Evolutionary conservation across 1,284 basidiomycete genomes (phyloP).

Genomic region (Kwoniella shivajii): DNA sequence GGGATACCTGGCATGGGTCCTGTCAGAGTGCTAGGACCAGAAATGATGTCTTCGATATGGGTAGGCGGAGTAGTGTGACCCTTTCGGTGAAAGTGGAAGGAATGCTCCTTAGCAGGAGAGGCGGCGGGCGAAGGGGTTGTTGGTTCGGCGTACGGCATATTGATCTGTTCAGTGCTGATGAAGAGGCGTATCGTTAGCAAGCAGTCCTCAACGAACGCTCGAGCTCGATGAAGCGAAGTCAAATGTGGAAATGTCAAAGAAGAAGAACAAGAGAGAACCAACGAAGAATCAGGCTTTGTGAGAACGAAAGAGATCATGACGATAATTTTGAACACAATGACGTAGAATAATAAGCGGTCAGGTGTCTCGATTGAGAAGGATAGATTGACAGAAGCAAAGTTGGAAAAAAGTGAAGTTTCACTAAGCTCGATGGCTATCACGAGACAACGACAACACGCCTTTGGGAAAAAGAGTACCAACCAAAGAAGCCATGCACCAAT

Average conservation of each 20-base stretch:
- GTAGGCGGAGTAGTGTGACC: conserved; percentile 25
- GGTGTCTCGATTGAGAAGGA: not conserved
- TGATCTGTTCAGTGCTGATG: conserved; percentile 9
- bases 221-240: not conserved
- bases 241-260: not conserved
- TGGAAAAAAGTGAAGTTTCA: too few species aligned
- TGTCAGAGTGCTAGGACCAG: conserved; percentile 22
- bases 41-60: conserved; percentile 31
- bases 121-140: conserved; percentile 37
- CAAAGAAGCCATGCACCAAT: not conserved
- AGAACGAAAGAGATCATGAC: conserved; percentile 9
- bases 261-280: not conserved
- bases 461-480: not conserved
- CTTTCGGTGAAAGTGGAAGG: conserved; percentile 17
- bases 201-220: not conserved
- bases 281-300: conserved; percentile 14
- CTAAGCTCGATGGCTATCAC: too few species aligned
- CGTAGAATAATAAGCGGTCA: not conserved
- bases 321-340: not conserved
- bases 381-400: not conserved
- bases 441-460: not conserved
- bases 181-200: not conserved
- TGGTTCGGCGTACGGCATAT: conserved; percentile 53
- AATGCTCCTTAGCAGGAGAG: conserved; percentile 34
- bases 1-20: conserved; percentile 47